phyloP scores from a whole-genome alignment of 768 basidiomycete genomes.

The Boletus rubroflammeus region DNA sequence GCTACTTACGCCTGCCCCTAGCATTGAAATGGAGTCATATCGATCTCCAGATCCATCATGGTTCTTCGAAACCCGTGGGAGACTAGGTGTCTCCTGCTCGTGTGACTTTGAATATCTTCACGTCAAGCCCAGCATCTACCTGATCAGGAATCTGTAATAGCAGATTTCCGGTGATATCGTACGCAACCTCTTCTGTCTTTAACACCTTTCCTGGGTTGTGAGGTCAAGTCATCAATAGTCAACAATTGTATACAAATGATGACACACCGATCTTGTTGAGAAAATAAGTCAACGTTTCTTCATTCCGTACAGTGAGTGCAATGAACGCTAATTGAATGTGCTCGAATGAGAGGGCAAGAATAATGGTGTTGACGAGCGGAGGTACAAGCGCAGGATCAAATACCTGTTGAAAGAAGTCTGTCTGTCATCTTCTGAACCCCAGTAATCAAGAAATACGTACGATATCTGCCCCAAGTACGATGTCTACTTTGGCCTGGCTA shows the following conservation, averaged over 20 bases:
- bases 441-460: conserved; percentile 29
- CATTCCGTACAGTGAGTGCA: conserved; percentile 51
- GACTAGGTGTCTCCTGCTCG: conserved; percentile 3
- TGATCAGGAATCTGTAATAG: conserved; percentile 29
- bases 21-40: conserved; percentile 3
- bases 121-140: conserved; percentile 34
- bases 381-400: conserved; percentile 64
- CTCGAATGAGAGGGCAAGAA: conserved; percentile 25
- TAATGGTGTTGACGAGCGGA: conserved; percentile 49
- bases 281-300: conserved; percentile 49
- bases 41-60: conserved; percentile 16
- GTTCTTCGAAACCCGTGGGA: conserved; percentile 1
- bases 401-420: conserved; percentile 42
- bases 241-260: neutral
- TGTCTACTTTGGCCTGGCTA: conserved; percentile 42
- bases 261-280: conserved; percentile 32
- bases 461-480: conserved; percentile 73
- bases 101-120: conserved; percentile 46
- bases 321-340: conserved; percentile 28
- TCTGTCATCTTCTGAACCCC: neutral
- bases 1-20: neutral
- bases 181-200: conserved; percentile 27
- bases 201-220: conserved; percentile 21
- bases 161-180: conserved; percentile 12
- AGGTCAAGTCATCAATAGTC: neutral